phyloP scores from a whole-genome alignment of 768 basidiomycete genomes.

The Suillus subaureus region DNA sequence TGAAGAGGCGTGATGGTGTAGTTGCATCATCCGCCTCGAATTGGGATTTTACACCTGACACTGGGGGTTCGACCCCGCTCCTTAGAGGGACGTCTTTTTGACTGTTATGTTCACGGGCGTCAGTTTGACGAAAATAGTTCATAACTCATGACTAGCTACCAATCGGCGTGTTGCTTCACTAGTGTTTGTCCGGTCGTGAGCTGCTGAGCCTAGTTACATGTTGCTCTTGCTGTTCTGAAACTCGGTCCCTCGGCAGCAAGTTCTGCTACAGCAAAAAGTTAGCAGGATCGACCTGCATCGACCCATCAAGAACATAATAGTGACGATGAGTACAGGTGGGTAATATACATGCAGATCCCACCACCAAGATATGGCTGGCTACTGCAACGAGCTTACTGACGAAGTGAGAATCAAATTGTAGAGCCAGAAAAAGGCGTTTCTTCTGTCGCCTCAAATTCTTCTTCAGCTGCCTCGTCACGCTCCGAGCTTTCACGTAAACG shows the following conservation, averaged over 20 bases:
- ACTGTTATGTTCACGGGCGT: neutral
- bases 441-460: constrained; percentile 58
- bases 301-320: neutral
- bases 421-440: constrained; percentile 53
- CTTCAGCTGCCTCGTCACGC: constrained; percentile 55
- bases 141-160: neutral
- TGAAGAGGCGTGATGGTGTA: neutral
- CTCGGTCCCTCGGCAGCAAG: neutral
- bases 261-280: neutral
- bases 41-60: neutral
- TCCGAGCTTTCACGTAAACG: constrained; percentile 48
- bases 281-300: neutral
- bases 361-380: neutral
- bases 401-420: neutral
- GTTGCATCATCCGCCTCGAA: neutral
- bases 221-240: neutral
- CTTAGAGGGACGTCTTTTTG: neutral
- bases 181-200: neutral
- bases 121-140: neutral
- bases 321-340: neutral
- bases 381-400: neutral
- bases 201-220: neutral
- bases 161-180: neutral
- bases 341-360: neutral
- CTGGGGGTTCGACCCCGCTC: neutral